Evolutionary conservation across 345 rosid species (phyloP).

Genomic region (Clarkia xantiana): DNA sequence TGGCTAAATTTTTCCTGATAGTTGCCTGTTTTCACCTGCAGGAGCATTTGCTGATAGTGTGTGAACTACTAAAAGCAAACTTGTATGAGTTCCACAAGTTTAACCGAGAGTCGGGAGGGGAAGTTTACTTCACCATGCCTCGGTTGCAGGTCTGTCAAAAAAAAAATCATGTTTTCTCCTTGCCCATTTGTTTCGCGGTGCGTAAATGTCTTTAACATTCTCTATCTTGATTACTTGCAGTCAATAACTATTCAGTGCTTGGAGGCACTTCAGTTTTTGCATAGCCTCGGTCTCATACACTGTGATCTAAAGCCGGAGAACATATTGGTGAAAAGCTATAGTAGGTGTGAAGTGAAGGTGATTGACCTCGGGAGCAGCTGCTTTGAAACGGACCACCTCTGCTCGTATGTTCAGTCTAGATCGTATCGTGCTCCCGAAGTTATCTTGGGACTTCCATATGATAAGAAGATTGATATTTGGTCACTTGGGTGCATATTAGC

Average conservation of each 20-base stretch:
- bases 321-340: conserved; percentile 90
- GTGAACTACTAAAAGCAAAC: conserved; percentile 98
- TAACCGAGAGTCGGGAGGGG: conserved; percentile 98
- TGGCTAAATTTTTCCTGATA: not conserved
- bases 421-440: conserved; percentile 99
- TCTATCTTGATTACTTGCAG: conserved; percentile 33
- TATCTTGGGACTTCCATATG: conserved; percentile 84
- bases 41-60: conserved; percentile 97
- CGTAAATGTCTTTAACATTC: conserved; percentile 11
- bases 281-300: conserved; percentile 93
- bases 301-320: conserved; percentile 97
- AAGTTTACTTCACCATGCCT: conserved; percentile 97
- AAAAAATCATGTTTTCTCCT: conserved; percentile 8
- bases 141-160: conserved; percentile 69
- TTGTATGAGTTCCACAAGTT: conserved; percentile 94
- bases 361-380: conserved; percentile 99
- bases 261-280: conserved; percentile 91
- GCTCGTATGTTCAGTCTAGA: conserved; percentile 97
- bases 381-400: conserved; percentile 93
- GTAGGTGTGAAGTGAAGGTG: conserved; percentile 97
- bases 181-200: conserved; percentile 2
- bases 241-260: conserved; percentile 90
- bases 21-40: conserved; percentile 14
- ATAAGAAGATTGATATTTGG: conserved; percentile 94
- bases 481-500: conserved; percentile 99